These are phyloP conservation scores for Bonnemaisonia californica DNA, from an alignment of 31 red algal species.

Conservation along the genomic window DNA sequence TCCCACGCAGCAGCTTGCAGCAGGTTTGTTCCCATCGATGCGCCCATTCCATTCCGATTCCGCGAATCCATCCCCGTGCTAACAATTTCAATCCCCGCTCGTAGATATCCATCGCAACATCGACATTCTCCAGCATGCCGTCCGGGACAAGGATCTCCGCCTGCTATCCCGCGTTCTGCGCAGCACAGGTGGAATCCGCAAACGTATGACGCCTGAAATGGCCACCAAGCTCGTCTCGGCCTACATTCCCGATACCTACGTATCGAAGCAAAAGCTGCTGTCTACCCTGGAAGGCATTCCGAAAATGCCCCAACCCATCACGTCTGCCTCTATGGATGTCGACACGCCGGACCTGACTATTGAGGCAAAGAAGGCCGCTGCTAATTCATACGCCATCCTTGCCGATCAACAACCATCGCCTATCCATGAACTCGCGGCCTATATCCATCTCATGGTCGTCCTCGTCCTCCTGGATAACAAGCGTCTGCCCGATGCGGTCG, in stretches of 20 bases:
- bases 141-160: slow-evolving; percentile 78
- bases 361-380: background rate
- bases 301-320: slow-evolving; percentile 17
- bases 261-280: slow-evolving; percentile 17
- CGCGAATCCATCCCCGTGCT: background rate
- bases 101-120: slow-evolving; percentile 73
- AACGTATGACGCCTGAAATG: slow-evolving; percentile 36
- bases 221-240: slow-evolving; percentile 34
- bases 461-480: slow-evolving; percentile 69
- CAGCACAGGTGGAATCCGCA: slow-evolving; percentile 60
- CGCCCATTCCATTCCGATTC: background rate
- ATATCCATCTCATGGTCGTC: slow-evolving; percentile 79
- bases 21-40: slow-evolving; percentile 44
- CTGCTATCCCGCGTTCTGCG: slow-evolving; percentile 81
- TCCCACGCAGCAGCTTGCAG: slow-evolving; percentile 36
- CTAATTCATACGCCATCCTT: slow-evolving; percentile 29
- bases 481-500: slow-evolving; percentile 53
- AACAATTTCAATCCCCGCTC: background rate
- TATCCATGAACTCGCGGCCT: slow-evolving; percentile 76
- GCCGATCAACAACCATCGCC: slow-evolving; percentile 36
- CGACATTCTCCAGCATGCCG: slow-evolving; percentile 74
- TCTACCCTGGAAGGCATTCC: slow-evolving; percentile 32
- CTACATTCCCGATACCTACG: slow-evolving; percentile 58
- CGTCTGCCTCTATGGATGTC: slow-evolving; percentile 55
- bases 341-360: slow-evolving; percentile 5